Conservation (phyloP, 139 green algal species). For the Auxenochlorella pyrenoidosa region DNA sequence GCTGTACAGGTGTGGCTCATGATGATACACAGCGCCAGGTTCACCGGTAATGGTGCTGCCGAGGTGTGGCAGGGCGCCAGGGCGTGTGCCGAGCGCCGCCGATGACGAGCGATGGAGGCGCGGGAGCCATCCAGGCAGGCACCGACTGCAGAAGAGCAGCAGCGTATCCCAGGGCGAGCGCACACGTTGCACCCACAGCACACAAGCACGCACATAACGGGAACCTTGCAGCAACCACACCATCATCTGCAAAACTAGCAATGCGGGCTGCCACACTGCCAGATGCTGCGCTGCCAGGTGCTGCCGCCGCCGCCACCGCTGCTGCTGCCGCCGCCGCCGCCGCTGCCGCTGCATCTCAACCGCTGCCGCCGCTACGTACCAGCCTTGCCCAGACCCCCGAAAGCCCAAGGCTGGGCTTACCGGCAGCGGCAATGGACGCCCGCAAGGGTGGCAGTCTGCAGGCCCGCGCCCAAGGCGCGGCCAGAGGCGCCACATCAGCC, state of each 20-base stretch:
- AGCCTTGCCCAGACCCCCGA: not conserved
- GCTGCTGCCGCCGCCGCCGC: not conserved
- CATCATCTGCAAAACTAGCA: not conserved
- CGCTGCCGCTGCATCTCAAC: not conserved
- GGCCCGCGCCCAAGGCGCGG: not conserved
- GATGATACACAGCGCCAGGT: not conserved
- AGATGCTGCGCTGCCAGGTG: too few species aligned
- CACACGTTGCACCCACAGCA: not conserved
- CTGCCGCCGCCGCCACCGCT: not conserved
- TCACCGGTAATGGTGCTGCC: not conserved
- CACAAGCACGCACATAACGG: not conserved
- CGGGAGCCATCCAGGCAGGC: not conserved
- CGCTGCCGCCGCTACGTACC: not conserved
- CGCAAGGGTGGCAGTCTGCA: not conserved
- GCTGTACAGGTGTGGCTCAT: not conserved
- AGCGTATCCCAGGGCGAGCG: not conserved
- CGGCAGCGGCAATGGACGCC: slow-evolving; percentile 1
- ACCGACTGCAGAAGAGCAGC: not conserved
- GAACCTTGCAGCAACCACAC: not conserved
- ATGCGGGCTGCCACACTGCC: not conserved
- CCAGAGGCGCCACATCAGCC: not conserved
- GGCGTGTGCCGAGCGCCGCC: not conserved
- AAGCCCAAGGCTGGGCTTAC: slow-evolving; percentile 1
- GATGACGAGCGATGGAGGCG: not conserved
- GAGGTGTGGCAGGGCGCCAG: not conserved